Percentiles rank a stretch among this genome's conserved stretches.
phyloP scores from a whole-genome alignment of 257 asterid species.

The Linaria vulgaris region DNA sequence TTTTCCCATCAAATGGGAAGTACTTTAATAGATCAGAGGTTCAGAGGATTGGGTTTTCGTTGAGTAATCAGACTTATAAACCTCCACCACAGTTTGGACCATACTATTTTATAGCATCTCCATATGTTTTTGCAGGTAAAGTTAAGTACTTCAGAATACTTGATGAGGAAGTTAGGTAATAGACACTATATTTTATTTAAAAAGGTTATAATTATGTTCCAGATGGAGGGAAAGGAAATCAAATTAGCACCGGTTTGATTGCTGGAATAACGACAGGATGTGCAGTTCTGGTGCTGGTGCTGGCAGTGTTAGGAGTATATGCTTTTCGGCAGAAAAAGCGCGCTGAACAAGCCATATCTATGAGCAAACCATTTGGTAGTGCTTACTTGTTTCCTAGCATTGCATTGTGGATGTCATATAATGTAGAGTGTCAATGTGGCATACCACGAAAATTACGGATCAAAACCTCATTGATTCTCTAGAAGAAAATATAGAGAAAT shows the following conservation, averaged over 20 bases:
- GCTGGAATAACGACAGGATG: slow-evolving; percentile 76
- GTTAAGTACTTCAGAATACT: background rate
- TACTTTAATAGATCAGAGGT: slow-evolving; percentile 71
- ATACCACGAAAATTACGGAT: no score
- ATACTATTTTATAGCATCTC: slow-evolving; percentile 74
- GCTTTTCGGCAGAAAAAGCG: slow-evolving; percentile 75
- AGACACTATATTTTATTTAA: background rate
- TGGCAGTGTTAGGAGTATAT: slow-evolving; percentile 61
- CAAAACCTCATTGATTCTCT: no score
- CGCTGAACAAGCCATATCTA: slow-evolving; percentile 80
- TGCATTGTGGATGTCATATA: background rate
- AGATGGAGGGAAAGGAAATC: slow-evolving; percentile 47
- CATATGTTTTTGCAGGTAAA: slow-evolving; percentile 68
- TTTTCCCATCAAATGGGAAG: slow-evolving; percentile 66
- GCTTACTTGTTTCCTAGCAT: background rate
- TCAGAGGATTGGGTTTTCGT: slow-evolving; percentile 71
- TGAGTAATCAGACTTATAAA: slow-evolving; percentile 89
- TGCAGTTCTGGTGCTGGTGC: slow-evolving; percentile 54
- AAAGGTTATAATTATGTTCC: slow-evolving; percentile 22
- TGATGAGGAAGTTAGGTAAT: background rate
- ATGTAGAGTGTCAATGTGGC: no score
- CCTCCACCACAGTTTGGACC: slow-evolving; percentile 94
- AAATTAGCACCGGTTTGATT: slow-evolving; percentile 48
- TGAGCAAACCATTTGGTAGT: slow-evolving; percentile 89
- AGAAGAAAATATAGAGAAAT: no score